Conservation (phyloP, 305 asterid species). For the Caryopteris hybrid region DNA sequence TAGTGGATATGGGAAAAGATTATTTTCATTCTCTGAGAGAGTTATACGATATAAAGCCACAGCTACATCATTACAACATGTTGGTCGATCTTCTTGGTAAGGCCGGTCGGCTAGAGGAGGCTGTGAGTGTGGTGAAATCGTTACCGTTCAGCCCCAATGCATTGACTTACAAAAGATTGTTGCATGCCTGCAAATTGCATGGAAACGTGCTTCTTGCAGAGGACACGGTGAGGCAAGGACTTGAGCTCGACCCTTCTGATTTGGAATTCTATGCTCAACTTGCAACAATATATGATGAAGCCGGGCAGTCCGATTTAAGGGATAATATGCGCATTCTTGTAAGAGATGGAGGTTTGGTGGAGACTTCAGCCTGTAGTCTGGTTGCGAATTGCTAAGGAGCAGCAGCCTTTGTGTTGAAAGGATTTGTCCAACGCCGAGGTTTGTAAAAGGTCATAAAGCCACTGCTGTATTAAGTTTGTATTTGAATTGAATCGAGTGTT, state of each 20-base stretch:
- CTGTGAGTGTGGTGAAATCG: constrained; percentile 12
- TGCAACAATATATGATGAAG: constrained; percentile 24
- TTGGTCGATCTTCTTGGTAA: constrained; percentile 30
- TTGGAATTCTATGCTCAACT: constrained; percentile 21
- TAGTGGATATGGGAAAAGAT: constrained; percentile 28
- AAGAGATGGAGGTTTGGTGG: constrained; percentile 2
- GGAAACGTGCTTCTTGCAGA: constrained; percentile 27
- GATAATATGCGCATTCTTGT: constrained; percentile 9
- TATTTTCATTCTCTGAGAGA: constrained; percentile 19
- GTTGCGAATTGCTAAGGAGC: neutral
- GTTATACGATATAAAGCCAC: constrained; percentile 21
- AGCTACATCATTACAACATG: constrained; percentile 18
- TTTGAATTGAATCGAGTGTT: too few species aligned
- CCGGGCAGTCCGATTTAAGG: constrained; percentile 22
- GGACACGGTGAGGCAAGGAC: constrained; percentile 21
- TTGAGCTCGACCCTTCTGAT: constrained; percentile 25
- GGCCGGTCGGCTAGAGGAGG: constrained; percentile 31
- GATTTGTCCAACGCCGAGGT: too few species aligned
- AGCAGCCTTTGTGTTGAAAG: neutral
- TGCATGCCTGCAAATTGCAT: constrained; percentile 28
- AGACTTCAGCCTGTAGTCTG: neutral
- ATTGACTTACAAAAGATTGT: constrained; percentile 14
- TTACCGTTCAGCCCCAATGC: constrained; percentile 18
- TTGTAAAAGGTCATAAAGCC: too few species aligned
- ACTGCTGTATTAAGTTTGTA: too few species aligned